A percentile compares a stretch with the other conserved stretches of the same genome.
Evolutionary conservation across 495 filamentous ascomycete genomes (phyloP).

Genomic region (Aspergillus bridgeri): DNA sequence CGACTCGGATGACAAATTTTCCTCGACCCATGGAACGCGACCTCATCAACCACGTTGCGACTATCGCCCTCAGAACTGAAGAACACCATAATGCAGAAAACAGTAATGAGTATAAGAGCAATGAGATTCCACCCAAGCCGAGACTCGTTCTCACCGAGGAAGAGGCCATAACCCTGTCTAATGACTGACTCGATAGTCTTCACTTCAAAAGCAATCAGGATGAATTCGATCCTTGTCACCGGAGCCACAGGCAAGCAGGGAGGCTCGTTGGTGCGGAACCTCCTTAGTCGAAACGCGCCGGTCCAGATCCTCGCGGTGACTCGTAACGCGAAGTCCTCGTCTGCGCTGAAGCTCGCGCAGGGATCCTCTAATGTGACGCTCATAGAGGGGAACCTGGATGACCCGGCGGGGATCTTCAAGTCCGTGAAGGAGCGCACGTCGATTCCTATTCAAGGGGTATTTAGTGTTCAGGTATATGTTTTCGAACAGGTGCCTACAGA

Average conservation of each 20-base stretch:
- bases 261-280: conserved; percentile 54
- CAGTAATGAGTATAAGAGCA: not conserved
- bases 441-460: conserved; percentile 49
- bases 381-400: conserved; percentile 54
- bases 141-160: no score
- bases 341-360: conserved; percentile 49
- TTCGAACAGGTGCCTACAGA: no score
- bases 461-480: conserved; percentile 41
- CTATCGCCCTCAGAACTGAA: conserved; percentile 1
- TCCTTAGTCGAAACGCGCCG: conserved; percentile 42
- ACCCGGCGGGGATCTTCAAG: conserved; percentile 51
- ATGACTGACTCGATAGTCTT: no score
- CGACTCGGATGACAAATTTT: not conserved
- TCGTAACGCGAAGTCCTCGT: conserved; percentile 51
- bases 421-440: conserved; percentile 41
- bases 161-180: no score
- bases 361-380: conserved; percentile 48
- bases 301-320: conserved; percentile 69
- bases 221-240: conserved; percentile 53
- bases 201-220: not conserved
- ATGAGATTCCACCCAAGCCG: not conserved
- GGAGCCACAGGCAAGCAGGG: conserved; percentile 76
- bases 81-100: not conserved
- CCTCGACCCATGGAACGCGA: not conserved
- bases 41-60: not conserved